These are phyloP conservation scores for Amanita jacksonii DNA, from an alignment of 768 basidiomycete species.

Conservation along the genomic window DNA sequence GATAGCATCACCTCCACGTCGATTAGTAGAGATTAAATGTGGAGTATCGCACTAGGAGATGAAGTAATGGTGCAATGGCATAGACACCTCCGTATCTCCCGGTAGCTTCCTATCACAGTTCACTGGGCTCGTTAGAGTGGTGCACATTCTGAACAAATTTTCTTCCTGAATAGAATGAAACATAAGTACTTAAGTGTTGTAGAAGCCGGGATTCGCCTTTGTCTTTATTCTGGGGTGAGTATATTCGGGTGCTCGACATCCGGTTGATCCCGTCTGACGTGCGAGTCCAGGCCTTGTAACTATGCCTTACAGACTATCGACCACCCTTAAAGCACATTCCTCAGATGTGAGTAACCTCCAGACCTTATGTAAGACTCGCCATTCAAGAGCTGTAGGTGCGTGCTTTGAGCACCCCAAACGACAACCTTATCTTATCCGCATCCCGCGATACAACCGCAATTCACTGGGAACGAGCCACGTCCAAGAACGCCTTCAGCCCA, in stretches of 20 bases:
- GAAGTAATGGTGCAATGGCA: conserved; percentile 81
- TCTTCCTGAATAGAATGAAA: too few relatives aligned
- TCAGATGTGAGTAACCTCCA: conserved; percentile 50
- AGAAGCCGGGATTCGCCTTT: too few relatives aligned
- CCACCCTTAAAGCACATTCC: conserved; percentile 58
- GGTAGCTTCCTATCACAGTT: conserved; percentile 41
- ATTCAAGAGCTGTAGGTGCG: conserved; percentile 54
- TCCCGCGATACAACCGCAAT: conserved; percentile 91
- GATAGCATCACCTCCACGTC: conserved; percentile 23
- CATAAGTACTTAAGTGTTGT: too few relatives aligned
- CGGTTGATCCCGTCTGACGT: not conserved
- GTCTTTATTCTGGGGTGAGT: too few relatives aligned
- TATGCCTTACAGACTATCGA: conserved; percentile 75
- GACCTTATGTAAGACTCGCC: conserved; percentile 8
- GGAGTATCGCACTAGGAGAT: conserved; percentile 78
- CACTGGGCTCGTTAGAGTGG: conserved; percentile 78
- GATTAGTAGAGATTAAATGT: conserved; percentile 29
- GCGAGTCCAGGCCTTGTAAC: conserved; percentile 1
- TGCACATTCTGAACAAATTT: too few relatives aligned
- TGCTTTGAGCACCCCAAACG: conserved; percentile 64
- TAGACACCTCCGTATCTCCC: conserved; percentile 89
- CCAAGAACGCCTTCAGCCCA: conserved; percentile 42
- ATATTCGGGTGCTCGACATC: not conserved
- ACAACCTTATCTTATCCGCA: conserved; percentile 76
- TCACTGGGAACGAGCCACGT: conserved; percentile 58